phyloP scores from a whole-genome alignment of 139 green algal species.

The Zygnema circumcarinatum region DNA sequence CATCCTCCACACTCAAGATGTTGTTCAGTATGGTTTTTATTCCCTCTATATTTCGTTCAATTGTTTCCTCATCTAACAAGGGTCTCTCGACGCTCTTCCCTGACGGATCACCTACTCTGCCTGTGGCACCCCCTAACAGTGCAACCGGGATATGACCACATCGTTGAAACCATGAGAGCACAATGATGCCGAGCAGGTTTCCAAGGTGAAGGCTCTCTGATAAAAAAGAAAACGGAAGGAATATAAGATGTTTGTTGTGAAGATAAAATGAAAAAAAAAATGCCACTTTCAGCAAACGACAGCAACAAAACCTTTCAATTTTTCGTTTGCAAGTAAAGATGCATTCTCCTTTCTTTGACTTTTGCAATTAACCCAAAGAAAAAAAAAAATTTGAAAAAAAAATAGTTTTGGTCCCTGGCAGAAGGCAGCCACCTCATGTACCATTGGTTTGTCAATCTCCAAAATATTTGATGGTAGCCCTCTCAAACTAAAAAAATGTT shows the following conservation, averaged over 20 bases:
- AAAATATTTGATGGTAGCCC: not conserved
- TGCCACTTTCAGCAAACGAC: not conserved
- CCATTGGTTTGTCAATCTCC: not conserved
- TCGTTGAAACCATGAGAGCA: slow-evolving; percentile 93
- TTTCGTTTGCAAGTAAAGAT: not conserved
- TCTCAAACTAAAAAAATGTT: not conserved
- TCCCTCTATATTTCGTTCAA: slow-evolving; percentile 80
- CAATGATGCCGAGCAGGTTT: slow-evolving; percentile 97
- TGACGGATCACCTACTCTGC: slow-evolving; percentile 91
- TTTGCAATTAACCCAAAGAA: not conserved
- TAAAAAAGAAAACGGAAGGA: not conserved
- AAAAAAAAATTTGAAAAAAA: not conserved
- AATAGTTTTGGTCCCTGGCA: not conserved
- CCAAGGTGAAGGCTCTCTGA: slow-evolving; percentile 63
- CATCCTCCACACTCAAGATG: slow-evolving; percentile 7
- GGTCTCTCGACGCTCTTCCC: slow-evolving; percentile 83
- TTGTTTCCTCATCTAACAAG: slow-evolving; percentile 82
- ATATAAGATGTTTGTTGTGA: not conserved
- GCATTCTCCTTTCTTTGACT: not conserved
- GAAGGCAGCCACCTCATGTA: not conserved
- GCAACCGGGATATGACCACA: slow-evolving; percentile 87
- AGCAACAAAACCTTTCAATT: no score
- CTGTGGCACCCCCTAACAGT: slow-evolving; percentile 90
- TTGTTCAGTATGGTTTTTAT: slow-evolving; percentile 26
- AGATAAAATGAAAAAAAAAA: not conserved